Base-by-base conservation (phyloP, 2,329 filamentous ascomycete genomes). In the Colletotrichum acutatum region DNA sequence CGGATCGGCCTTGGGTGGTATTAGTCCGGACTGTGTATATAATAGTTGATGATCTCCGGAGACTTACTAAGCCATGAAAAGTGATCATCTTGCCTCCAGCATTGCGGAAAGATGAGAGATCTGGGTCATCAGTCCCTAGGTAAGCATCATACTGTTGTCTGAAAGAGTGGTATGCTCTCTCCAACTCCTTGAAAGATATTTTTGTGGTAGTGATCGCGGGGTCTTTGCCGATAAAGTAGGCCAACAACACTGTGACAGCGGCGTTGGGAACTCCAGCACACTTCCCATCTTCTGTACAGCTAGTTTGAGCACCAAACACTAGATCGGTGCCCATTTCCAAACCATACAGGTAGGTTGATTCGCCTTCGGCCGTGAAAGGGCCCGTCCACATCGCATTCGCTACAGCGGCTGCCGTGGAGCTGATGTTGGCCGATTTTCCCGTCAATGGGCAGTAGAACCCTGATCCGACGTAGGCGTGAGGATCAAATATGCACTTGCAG, bases 51-150 rank as follows among this genome's bases (percentile, higher is more conserved):
- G 42, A 9, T n/a, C 2, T 9, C 4, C 14, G 7, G 5, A 14
- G 16, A 72, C 74, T 71, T 57, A 75, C 76, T 7, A 75, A n/a
- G 58, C 86, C 86, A 74, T 88, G 86, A 22, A 81, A 88, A 71
- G 86, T 83, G 4, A 89, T 79, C 19, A 89, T 78, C 76, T 88
- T 88, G 12, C 85, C 86, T n/a, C 86, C 86, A 0, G 79, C 74
- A 1, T 78, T 68, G 5, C 83, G 78, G 72, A 82, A 84, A 0
- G 74, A 73, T 0, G 76, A 60, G 2, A 83, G 71, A 49, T 79
- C 79, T 58, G 79, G 77, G 58, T 79, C 76, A 42, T 77, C 74
- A 9, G 80, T 77, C 8, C 76, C 76, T 74, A 80, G 79, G 4
- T 78, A 57, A 14, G 63, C 56, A 22, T 57, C 63, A 16, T 30